Conservation (phyloP, 2,329 filamentous ascomycete genomes). For the Exserohilum rostratum region DNA sequence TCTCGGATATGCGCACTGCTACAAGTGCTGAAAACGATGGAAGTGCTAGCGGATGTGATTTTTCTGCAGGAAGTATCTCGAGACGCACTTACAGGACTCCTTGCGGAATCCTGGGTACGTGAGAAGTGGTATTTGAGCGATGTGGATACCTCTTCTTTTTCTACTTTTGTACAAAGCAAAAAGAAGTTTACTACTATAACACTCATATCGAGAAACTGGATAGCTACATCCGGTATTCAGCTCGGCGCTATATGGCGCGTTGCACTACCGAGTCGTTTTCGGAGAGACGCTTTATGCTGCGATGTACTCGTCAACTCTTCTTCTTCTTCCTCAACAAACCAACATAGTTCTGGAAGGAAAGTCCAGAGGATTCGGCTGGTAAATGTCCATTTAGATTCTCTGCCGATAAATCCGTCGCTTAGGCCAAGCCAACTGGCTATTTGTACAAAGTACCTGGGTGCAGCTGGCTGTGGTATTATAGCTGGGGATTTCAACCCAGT, state of each 20-base stretch:
- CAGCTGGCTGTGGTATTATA: slow-evolving; percentile 3
- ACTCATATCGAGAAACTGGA: not conserved
- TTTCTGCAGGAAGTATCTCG: slow-evolving; percentile 10
- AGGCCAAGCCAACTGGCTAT: slow-evolving; percentile 4
- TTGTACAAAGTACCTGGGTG: not conserved
- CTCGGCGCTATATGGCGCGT: slow-evolving; percentile 5
- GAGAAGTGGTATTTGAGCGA: slow-evolving; percentile 10
- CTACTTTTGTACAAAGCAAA: too few relatives aligned
- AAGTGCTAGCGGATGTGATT: not conserved
- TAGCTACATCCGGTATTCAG: not conserved
- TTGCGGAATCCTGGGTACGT: slow-evolving; percentile 2
- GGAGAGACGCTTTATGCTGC: slow-evolving; percentile 7
- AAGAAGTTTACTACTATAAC: slow-evolving; percentile 8
- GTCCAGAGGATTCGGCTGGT: not conserved
- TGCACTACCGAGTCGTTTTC: slow-evolving; percentile 7
- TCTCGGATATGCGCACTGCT: slow-evolving; percentile 9
- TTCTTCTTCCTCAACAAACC: too few relatives aligned
- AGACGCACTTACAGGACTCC: not conserved
- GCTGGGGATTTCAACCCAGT: slow-evolving; percentile 9
- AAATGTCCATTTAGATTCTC: slow-evolving; percentile 7
- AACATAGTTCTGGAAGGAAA: not conserved
- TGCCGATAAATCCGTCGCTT: slow-evolving; percentile 10
- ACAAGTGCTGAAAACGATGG: not conserved
- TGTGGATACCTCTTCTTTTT: not conserved
- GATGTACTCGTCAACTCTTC: slow-evolving; percentile 5